These are phyloP conservation scores for Penicillium verrucosum DNA, from an alignment of 2,329 filamentous ascomycete genomes.

Conservation along the genomic window DNA sequence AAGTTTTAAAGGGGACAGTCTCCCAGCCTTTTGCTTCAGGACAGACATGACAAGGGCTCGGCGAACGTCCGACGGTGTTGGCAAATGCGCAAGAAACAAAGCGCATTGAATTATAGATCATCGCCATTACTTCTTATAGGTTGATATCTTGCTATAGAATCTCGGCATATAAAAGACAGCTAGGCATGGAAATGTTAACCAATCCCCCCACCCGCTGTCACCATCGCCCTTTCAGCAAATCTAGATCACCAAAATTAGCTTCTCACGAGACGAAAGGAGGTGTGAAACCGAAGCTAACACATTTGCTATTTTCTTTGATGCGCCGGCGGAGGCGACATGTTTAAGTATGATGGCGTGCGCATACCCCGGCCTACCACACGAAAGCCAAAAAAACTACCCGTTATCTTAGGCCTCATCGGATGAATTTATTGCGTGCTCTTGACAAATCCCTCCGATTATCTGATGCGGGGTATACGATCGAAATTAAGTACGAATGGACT, in stretches of 20 bases:
- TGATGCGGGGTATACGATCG: neutral
- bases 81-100: neutral
- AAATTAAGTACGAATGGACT: neutral
- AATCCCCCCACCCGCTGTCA: slow-evolving; percentile 20
- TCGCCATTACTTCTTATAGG: neutral
- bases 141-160: neutral
- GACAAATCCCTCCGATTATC: slow-evolving; percentile 11
- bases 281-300: neutral
- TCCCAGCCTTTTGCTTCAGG: slow-evolving; percentile 1
- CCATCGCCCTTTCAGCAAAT: slow-evolving; percentile 7
- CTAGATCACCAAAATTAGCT: neutral
- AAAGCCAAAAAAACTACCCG: slow-evolving; percentile 6
- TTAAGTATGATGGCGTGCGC: slow-evolving; percentile 25
- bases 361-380: neutral
- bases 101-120: neutral
- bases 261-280: neutral
- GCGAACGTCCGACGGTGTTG: neutral
- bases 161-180: neutral
- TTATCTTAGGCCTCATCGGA: slow-evolving; percentile 10
- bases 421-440: slow-evolving; percentile 26
- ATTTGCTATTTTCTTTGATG: neutral
- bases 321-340: slow-evolving; percentile 11
- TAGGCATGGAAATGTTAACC: neutral
- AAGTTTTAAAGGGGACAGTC: slow-evolving; percentile 14
- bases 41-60: slow-evolving; percentile 16